Base-by-base conservation (phyloP, 1,284 basidiomycete species). In the Ustanciosporium gigantosporum region DNA sequence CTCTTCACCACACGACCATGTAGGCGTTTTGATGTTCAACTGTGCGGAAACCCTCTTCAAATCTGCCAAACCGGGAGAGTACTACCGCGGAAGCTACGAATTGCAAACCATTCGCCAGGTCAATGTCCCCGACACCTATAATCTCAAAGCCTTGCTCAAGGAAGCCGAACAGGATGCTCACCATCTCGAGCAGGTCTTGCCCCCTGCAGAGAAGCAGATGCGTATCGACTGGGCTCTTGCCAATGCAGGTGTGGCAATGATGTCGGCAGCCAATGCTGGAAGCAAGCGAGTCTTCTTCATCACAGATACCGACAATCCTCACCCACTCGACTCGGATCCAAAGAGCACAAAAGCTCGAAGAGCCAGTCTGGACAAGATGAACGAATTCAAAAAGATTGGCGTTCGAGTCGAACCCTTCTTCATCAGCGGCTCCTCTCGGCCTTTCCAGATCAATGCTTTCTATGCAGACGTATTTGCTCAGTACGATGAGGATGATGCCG, bases 211-310 rank as follows among this genome's bases (percentile, higher is more conserved):
- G 76, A 81, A 29, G 79, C 83, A 46, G 77, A 90, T 46, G 79
- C 79, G 45, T 80, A 81, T 31, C 80, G 81, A 23, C 87, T 88
- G 72, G 86, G 88, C 41, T 84, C 88, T 9, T 40, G 84, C 46
- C 74, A 80, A 45, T 82, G 81, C 31, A 39, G 36, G 57, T 47
- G 32, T 34, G 41, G 49, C 46, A 21, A 47, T 44, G 34, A 24
- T 27, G 60, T 91, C 90, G 14, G 90, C 84, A 44, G 89, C 86
- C 4, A 91, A 90, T 69, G 88, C 87, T 0, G 90, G 91, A 1
- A 86, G 87, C 25, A 93, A 94, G 74, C 86, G 93, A 8, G 84
- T 97, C 1, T 96, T 97, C 74, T 82, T 92, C 40, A 88, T 98
- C 38, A 97, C 94, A 0, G 88, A 97, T 74, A 86, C 92, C 59